A percentile compares a stretch with the other conserved stretches of the same genome.
These are phyloP conservation scores for Aspergillus olivimuriae DNA, from an alignment of 495 filamentous ascomycete species.

Conservation along the genomic window DNA sequence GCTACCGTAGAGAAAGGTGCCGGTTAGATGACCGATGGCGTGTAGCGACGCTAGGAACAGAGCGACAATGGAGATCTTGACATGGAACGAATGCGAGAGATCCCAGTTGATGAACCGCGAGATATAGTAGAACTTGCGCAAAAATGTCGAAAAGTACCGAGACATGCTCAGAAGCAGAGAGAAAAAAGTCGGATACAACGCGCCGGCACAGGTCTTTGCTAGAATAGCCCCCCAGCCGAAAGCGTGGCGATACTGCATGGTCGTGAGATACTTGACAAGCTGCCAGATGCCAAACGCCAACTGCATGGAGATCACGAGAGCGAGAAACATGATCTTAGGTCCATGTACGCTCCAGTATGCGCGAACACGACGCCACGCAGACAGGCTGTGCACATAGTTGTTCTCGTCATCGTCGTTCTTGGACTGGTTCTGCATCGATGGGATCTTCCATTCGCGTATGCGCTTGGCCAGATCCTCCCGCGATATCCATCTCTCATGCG, in stretches of 20 bases:
- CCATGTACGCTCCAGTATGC: slow-evolving; percentile 5
- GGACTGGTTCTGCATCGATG: not conserved
- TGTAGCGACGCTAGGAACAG: slow-evolving; percentile 1
- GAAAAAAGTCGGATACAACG: not conserved
- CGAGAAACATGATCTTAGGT: not conserved
- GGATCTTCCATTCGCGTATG: not conserved
- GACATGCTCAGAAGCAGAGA: not conserved
- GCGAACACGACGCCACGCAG: not conserved
- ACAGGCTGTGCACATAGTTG: slow-evolving; percentile 3
- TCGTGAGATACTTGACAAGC: slow-evolving; percentile 3
- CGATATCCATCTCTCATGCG: not conserved
- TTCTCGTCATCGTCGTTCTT: slow-evolving; percentile 3
- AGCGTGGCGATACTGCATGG: not conserved
- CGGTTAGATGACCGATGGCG: slow-evolving; percentile 4
- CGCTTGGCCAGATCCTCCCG: not conserved
- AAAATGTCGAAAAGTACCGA: not conserved
- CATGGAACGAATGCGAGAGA: slow-evolving; percentile 2
- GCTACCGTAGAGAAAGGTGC: not conserved
- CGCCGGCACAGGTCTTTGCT: not conserved
- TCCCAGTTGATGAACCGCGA: slow-evolving; percentile 1
- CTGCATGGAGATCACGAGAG: slow-evolving; percentile 2
- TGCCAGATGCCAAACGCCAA: slow-evolving; percentile 5
- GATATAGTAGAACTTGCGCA: slow-evolving; percentile 3
- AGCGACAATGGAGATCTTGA: slow-evolving; percentile 3
- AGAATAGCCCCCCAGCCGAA: slow-evolving; percentile 5